phyloP scores from a whole-genome alignment of 768 basidiomycete species.

The Trametes punicea region DNA sequence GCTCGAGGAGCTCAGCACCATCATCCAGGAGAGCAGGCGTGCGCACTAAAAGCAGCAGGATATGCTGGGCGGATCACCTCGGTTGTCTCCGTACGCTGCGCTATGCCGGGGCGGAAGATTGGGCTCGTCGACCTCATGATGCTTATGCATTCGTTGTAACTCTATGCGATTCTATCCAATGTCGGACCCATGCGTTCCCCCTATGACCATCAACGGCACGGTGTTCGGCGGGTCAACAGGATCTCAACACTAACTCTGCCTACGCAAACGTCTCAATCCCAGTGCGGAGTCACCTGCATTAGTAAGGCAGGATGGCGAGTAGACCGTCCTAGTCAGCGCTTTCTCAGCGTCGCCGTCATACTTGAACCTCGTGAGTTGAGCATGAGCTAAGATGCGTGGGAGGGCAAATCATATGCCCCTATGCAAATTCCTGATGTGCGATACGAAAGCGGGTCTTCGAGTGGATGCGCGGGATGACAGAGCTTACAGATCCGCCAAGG shows the following conservation, averaged over 20 bases:
- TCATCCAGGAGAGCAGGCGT: conserved; percentile 94
- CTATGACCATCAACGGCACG: neutral
- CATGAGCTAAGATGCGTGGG: neutral
- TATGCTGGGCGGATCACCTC: conserved; percentile 7
- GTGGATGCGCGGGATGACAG: neutral
- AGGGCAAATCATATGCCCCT: neutral
- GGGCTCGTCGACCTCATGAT: conserved; percentile 22
- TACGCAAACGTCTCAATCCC: no score
- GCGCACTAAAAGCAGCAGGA: conserved; percentile 38
- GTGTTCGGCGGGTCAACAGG: no score
- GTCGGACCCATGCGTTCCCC: conserved; percentile 14
- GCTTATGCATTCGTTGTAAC: conserved; percentile 26
- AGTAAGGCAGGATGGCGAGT: neutral
- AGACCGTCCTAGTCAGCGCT: neutral
- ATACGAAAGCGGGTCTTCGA: neutral
- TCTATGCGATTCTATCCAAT: conserved; percentile 24
- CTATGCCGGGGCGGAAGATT: conserved; percentile 7
- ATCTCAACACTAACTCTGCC: no score
- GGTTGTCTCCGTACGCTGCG: conserved; percentile 10
- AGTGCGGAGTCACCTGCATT: neutral
- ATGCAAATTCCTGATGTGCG: neutral
- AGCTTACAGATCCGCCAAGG: neutral
- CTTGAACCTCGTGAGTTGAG: neutral
- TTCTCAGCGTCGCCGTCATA: neutral
- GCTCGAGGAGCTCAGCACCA: conserved; percentile 88